phyloP scores from a whole-genome alignment of 257 asterid genomes.

The Plantago major region DNA sequence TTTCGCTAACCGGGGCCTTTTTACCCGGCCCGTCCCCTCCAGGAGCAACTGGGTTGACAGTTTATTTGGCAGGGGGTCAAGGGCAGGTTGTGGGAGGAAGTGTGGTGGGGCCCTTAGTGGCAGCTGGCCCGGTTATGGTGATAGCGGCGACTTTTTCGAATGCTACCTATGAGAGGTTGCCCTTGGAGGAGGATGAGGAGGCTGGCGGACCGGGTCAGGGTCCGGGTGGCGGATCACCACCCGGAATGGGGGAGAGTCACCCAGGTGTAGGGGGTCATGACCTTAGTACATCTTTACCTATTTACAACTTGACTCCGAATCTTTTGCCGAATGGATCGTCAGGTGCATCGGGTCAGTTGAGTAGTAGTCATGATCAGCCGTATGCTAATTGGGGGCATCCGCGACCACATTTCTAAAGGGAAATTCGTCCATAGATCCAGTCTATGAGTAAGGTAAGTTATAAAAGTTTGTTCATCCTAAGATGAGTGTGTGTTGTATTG shows the following conservation, averaged over 20 bases:
- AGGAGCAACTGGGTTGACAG: neutral
- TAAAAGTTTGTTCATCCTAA: neutral
- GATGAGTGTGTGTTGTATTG: too few species aligned
- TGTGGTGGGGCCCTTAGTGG: neutral
- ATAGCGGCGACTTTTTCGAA: conserved; percentile 1
- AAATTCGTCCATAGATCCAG: neutral
- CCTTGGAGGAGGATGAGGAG: conserved; percentile 1
- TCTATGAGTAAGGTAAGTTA: too few species aligned
- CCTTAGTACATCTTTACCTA: conserved; percentile 17
- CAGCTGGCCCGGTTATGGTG: conserved; percentile 1
- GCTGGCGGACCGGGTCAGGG: neutral
- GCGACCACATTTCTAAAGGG: conserved; percentile 27
- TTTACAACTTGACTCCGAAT: conserved; percentile 34
- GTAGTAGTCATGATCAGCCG: conserved; percentile 27
- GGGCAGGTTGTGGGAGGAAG: conserved; percentile 14
- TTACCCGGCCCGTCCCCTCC: neutral
- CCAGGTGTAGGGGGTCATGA: neutral
- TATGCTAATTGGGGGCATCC: conserved; percentile 38
- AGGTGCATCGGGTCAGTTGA: conserved; percentile 24
- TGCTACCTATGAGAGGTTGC: conserved; percentile 6
- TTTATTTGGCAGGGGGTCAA: conserved; percentile 6
- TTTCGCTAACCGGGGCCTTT: neutral
- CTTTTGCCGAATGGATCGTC: conserved; percentile 30
- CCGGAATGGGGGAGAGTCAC: conserved; percentile 4
- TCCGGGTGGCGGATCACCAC: neutral